Conservation (phyloP, 2,329 filamentous ascomycete species). For the Diaporthe batatas region DNA sequence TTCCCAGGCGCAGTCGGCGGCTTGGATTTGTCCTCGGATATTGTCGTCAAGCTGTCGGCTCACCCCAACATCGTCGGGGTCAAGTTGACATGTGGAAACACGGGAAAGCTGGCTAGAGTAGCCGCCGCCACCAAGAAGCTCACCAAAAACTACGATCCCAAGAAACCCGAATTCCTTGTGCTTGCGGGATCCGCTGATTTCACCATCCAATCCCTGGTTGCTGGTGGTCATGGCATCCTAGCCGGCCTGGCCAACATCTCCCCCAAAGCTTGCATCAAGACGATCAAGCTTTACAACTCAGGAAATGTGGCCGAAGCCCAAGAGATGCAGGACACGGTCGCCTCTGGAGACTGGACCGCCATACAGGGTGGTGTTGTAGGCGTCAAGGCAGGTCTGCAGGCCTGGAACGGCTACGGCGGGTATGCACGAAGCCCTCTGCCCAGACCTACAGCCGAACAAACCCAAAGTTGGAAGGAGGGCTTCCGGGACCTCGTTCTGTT, state of each 20-base stretch:
- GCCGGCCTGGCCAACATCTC: conserved; percentile 80
- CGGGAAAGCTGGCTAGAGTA: conserved; percentile 76
- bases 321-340: conserved; percentile 74
- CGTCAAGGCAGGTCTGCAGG: conserved; percentile 76
- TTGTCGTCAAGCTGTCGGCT: conserved; percentile 69
- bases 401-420: conserved; percentile 77
- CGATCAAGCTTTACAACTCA: conserved; percentile 70
- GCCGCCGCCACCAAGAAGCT: conserved; percentile 67
- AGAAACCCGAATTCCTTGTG: conserved; percentile 71
- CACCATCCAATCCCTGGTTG: conserved; percentile 75
- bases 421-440: conserved; percentile 63
- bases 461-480: conserved; percentile 66
- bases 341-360: conserved; percentile 78
- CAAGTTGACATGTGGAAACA: conserved; percentile 79
- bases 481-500: conserved; percentile 66
- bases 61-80: conserved; percentile 77
- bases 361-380: conserved; percentile 80
- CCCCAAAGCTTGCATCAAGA: conserved; percentile 73
- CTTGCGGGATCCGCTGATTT: conserved; percentile 82
- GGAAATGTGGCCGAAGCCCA: conserved; percentile 72
- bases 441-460: conserved; percentile 63
- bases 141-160: conserved; percentile 50
- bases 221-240: conserved; percentile 78
- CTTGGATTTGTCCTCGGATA: conserved; percentile 74
- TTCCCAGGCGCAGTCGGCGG: conserved; percentile 75